phyloP scores from a whole-genome alignment of 768 basidiomycete species.

The Suillus fuscotomentosus region DNA sequence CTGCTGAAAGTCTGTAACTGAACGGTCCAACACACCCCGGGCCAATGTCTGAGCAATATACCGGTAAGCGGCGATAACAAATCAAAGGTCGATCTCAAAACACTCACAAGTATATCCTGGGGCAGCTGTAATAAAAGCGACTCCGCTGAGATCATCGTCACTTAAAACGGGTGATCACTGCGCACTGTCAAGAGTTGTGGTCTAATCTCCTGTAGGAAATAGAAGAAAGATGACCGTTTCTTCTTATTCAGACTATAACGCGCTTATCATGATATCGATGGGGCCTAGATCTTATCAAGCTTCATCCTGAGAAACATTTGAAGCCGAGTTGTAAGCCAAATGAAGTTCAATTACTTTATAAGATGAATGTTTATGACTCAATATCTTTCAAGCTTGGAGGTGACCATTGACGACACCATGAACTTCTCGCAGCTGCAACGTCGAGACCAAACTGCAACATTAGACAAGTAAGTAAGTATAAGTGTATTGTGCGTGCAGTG shows the following conservation, averaged over 20 bases:
- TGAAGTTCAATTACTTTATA: background rate
- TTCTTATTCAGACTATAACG: background rate
- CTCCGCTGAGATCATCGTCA: background rate
- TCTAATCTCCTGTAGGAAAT: background rate
- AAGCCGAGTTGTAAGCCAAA: background rate
- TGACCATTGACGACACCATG: background rate
- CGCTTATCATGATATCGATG: background rate
- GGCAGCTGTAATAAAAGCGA: background rate
- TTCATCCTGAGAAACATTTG: background rate
- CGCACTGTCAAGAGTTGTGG: background rate
- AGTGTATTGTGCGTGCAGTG: slow-evolving; percentile 6
- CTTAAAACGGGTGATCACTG: background rate
- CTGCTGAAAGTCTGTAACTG: background rate
- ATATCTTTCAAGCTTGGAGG: background rate
- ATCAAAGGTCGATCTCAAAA: background rate
- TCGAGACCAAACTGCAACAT: background rate
- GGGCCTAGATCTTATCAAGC: background rate
- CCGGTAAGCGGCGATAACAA: background rate
- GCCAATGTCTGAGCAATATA: background rate
- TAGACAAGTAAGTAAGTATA: slow-evolving; percentile 6
- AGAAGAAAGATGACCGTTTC: background rate
- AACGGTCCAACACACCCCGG: background rate
- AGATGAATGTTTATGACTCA: background rate
- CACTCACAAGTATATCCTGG: background rate
- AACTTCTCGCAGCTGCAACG: background rate